A percentile compares a stretch with the other conserved stretches of the same genome.
phyloP scores from a whole-genome alignment of 495 filamentous ascomycete species.

The Aspergillus homomorphus region DNA sequence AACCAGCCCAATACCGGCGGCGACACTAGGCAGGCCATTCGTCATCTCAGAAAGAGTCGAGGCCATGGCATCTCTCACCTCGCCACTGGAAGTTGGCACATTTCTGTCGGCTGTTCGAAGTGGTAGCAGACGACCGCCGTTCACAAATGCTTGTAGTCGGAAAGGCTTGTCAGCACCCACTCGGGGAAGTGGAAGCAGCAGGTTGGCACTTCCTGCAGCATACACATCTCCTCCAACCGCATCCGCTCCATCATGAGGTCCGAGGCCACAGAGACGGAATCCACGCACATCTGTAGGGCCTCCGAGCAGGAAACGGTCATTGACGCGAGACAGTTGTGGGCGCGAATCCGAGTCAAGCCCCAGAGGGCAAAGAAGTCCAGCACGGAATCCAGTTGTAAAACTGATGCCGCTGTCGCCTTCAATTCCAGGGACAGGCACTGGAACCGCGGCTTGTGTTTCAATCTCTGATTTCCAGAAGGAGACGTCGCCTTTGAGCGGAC shows the following conservation, averaged over 20 bases:
- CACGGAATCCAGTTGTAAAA: conserved; percentile 61
- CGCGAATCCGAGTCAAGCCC: conserved; percentile 48
- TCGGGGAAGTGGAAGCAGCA: conserved; percentile 79
- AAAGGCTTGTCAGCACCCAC: conserved; percentile 77
- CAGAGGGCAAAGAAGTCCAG: conserved; percentile 62
- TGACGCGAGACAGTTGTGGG: conserved; percentile 69
- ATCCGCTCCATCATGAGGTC: conserved; percentile 79
- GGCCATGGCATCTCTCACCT: conserved; percentile 51
- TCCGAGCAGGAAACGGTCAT: conserved; percentile 92
- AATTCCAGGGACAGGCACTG: conserved; percentile 65
- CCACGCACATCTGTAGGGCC: conserved; percentile 93
- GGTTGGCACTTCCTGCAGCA: conserved; percentile 77
- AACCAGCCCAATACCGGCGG: conserved; percentile 85
- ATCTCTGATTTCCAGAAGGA: conserved; percentile 84
- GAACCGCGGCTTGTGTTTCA: conserved; percentile 70
- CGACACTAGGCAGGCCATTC: conserved; percentile 76
- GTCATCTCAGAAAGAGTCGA: conserved; percentile 60
- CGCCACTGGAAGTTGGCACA: conserved; percentile 49
- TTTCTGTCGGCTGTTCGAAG: conserved; percentile 57
- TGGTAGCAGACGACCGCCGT: conserved; percentile 80
- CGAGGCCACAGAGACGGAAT: conserved; percentile 84
- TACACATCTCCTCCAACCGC: conserved; percentile 89
- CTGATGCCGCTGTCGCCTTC: conserved; percentile 70
- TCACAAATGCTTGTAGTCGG: conserved; percentile 84
- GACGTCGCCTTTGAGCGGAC: conserved; percentile 81